Evolutionary conservation across 179 eudicot species (phyloP).

Genomic region (Silene noctiflora): DNA sequence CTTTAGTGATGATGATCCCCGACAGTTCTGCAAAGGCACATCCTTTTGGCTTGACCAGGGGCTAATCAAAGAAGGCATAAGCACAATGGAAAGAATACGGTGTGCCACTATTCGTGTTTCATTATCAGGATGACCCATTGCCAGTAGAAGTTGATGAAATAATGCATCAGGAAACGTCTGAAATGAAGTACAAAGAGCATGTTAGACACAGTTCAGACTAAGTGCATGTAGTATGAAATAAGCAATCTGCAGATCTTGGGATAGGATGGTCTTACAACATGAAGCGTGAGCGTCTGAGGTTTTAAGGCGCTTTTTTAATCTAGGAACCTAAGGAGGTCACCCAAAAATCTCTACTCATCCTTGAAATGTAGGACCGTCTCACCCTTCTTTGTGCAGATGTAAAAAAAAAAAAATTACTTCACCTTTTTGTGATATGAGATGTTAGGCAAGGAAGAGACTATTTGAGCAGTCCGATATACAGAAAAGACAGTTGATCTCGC

Average conservation of each 20-base stretch:
- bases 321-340: not conserved
- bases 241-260: not conserved
- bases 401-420: slow-evolving; percentile 9
- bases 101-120: slow-evolving; percentile 83
- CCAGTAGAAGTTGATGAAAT: slow-evolving; percentile 84
- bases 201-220: slow-evolving; percentile 17
- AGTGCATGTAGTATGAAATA: not conserved
- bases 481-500: slow-evolving; percentile 62
- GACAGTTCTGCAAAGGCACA: slow-evolving; percentile 14
- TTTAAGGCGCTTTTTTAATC: not conserved
- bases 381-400: not conserved
- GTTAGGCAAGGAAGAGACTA: slow-evolving; percentile 71
- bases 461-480: slow-evolving; percentile 67
- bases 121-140: slow-evolving; percentile 83
- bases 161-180: slow-evolving; percentile 94
- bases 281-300: not conserved
- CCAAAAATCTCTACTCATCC: not conserved
- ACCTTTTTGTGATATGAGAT: slow-evolving; percentile 78
- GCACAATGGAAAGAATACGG: slow-evolving; percentile 63
- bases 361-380: not conserved
- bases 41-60: slow-evolving; percentile 44
- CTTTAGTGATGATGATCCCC: slow-evolving; percentile 2
- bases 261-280: not conserved
- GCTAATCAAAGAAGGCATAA: slow-evolving; percentile 68
- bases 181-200: slow-evolving; percentile 14